Evolutionary conservation across 2,329 filamentous ascomycete genomes (phyloP).

Genomic region (Aspergillus bombycis): DNA sequence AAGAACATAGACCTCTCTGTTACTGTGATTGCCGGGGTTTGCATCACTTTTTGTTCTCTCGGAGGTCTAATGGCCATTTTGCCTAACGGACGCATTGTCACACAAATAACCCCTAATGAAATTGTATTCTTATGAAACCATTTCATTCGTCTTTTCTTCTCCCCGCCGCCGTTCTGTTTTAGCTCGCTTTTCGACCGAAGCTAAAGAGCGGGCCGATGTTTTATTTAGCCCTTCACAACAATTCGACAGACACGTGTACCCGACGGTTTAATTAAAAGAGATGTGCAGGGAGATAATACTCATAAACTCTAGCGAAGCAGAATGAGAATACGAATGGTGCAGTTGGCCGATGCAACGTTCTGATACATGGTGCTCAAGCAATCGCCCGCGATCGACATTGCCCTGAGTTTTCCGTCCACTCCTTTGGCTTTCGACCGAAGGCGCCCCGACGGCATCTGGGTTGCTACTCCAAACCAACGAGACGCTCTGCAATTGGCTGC

Average conservation of each 20-base stretch:
- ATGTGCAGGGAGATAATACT: background rate
- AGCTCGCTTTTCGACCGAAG: background rate
- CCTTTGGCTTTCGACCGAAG: conserved; percentile 10
- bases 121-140: background rate
- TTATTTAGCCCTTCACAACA: background rate
- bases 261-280: background rate
- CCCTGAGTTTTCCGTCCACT: background rate
- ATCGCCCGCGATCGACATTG: conserved; percentile 11
- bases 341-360: conserved; percentile 22
- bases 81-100: background rate
- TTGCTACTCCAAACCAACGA: conserved; percentile 5
- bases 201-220: background rate
- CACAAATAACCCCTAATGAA: background rate
- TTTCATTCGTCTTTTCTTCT: background rate
- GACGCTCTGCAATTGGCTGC: conserved; percentile 18
- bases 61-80: background rate
- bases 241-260: background rate
- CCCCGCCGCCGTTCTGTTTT: background rate
- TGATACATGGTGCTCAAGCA: conserved; percentile 14
- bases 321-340: conserved; percentile 8
- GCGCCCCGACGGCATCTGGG: conserved; percentile 18
- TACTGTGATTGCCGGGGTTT: background rate
- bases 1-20: background rate
- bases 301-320: background rate
- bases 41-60: background rate